phyloP scores from a whole-genome alignment of 768 basidiomycete species.

The Pulveroboletus ravenelii region DNA sequence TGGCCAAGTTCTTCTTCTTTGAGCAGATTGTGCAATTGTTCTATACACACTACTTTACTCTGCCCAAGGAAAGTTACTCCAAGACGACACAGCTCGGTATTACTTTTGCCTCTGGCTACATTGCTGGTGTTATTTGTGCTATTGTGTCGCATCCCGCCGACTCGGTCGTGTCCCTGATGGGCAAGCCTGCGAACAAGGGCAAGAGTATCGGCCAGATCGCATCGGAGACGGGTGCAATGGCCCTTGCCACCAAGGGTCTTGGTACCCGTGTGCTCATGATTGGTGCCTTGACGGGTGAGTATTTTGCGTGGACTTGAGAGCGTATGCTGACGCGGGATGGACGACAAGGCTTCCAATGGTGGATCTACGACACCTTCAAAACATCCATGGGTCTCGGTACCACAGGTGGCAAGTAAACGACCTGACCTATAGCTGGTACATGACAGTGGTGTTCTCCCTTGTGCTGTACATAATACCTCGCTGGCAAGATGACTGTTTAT shows the following conservation, averaged over 20 bases:
- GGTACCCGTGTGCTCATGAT: conserved; percentile 87
- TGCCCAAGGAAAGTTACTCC: conserved; percentile 72
- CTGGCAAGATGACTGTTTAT: conserved; percentile 13
- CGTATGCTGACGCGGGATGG: neutral
- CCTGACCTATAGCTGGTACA: too few relatives aligned
- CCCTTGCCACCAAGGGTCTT: conserved; percentile 79
- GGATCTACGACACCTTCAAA: conserved; percentile 92
- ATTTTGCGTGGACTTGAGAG: neutral
- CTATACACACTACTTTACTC: conserved; percentile 82
- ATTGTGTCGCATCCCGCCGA: conserved; percentile 96
- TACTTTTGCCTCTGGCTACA: conserved; percentile 87
- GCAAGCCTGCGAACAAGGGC: conserved; percentile 83
- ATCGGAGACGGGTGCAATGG: conserved; percentile 58
- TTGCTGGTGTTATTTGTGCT: conserved; percentile 94
- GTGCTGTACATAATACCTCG: conserved; percentile 8
- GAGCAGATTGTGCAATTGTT: conserved; percentile 84
- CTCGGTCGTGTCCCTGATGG: conserved; percentile 88
- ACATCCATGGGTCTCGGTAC: conserved; percentile 78
- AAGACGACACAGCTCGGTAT: conserved; percentile 84
- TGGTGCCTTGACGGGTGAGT: conserved; percentile 47
- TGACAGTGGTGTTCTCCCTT: neutral
- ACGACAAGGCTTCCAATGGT: conserved; percentile 78
- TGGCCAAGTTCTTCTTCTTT: conserved; percentile 98
- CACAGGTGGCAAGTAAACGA: conserved; percentile 78
- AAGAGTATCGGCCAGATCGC: conserved; percentile 70